Evolutionary conservation across 2,329 filamentous ascomycete genomes (phyloP).

Genomic region (Fonsecaea pugnacius): DNA sequence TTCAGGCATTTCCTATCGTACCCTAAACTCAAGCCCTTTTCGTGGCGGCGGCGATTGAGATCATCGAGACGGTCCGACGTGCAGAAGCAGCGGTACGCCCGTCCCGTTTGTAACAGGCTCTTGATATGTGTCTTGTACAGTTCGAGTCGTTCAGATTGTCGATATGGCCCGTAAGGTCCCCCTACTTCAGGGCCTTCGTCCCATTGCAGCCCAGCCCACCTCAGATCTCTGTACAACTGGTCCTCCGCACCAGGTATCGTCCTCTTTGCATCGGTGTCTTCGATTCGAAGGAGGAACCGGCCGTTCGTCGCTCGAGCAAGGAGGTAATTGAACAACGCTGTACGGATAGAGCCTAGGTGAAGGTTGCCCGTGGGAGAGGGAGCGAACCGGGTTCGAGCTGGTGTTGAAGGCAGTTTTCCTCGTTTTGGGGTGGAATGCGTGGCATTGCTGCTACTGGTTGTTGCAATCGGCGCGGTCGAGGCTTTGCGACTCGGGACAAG

Average conservation of each 20-base stretch:
- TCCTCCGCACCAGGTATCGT: slow-evolving; percentile 79
- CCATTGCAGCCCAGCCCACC: slow-evolving; percentile 89
- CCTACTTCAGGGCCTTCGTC: slow-evolving; percentile 89
- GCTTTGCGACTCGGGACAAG: slow-evolving; percentile 13
- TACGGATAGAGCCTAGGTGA: slow-evolving; percentile 87
- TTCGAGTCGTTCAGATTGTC: slow-evolving; percentile 79
- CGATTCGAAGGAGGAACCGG: slow-evolving; percentile 86
- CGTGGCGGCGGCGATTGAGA: slow-evolving; percentile 67
- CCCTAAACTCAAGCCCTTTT: slow-evolving; percentile 61
- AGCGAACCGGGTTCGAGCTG: slow-evolving; percentile 83
- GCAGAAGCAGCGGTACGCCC: slow-evolving; percentile 95
- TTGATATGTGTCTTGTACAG: slow-evolving; percentile 74
- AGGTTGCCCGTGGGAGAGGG: slow-evolving; percentile 94
- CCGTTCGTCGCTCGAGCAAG: slow-evolving; percentile 86
- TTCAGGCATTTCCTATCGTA: slow-evolving; percentile 74
- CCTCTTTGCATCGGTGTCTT: slow-evolving; percentile 86
- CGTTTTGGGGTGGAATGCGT: slow-evolving; percentile 35
- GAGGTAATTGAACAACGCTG: slow-evolving; percentile 93
- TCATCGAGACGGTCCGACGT: slow-evolving; percentile 69
- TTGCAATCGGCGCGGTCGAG: slow-evolving; percentile 4
- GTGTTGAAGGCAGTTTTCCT: slow-evolving; percentile 56
- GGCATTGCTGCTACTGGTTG: background rate
- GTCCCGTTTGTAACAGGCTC: slow-evolving; percentile 68
- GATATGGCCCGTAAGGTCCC: slow-evolving; percentile 82
- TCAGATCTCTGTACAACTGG: slow-evolving; percentile 75